Conservation (phyloP, 1,139 yeast species). For the Candida tunisiensis region DNA sequence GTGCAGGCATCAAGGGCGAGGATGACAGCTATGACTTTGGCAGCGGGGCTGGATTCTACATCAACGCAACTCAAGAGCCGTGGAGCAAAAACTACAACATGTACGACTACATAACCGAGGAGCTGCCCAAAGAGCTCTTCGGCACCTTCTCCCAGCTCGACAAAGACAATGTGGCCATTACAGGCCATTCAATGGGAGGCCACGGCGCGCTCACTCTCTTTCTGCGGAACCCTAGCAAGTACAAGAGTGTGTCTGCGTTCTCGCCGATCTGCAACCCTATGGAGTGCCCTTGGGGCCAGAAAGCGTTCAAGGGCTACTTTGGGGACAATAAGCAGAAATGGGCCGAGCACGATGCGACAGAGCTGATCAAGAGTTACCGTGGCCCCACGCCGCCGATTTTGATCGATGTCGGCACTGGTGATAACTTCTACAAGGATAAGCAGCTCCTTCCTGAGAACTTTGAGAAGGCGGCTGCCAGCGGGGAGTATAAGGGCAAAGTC, state of each 20-base stretch:
- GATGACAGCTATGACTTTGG: constrained; percentile 85
- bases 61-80: constrained; percentile 63
- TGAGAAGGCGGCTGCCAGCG: constrained; percentile 41
- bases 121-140: constrained; percentile 38
- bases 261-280: constrained; percentile 79
- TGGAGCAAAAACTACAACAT: constrained; percentile 63
- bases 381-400: constrained; percentile 47
- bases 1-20: constrained; percentile 70
- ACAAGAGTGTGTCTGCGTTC: constrained; percentile 77
- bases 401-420: constrained; percentile 72
- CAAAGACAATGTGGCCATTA: constrained; percentile 44
- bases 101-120: constrained; percentile 71
- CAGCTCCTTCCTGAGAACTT: constrained; percentile 72
- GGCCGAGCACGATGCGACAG: constrained; percentile 69
- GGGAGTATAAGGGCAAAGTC: constrained; percentile 44
- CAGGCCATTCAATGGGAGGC: constrained; percentile 99
- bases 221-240: constrained; percentile 54
- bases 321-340: constrained; percentile 44
- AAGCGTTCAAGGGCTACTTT: constrained; percentile 65
- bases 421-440: constrained; percentile 47
- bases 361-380: constrained; percentile 38
- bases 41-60: constrained; percentile 87
- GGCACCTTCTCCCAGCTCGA: constrained; percentile 35
- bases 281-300: constrained; percentile 70
- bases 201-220: constrained; percentile 79